Conservation (phyloP, 352 stramenopile species). For the Phytophthora quininea region DNA sequence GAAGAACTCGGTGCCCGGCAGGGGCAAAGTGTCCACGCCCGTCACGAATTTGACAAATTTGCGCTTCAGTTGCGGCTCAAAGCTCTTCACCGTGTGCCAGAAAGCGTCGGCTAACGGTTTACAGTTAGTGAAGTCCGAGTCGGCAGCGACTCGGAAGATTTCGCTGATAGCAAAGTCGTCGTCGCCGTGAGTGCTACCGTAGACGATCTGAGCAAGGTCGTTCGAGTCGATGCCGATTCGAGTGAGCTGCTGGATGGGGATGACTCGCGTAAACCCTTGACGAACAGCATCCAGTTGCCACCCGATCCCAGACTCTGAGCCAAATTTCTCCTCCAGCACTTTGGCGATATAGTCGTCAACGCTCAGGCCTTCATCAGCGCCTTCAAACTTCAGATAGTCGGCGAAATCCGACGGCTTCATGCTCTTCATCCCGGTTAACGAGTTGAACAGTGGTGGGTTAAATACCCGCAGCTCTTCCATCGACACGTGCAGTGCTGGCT, state of each 20-base stretch:
- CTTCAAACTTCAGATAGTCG: slow-evolving; percentile 66
- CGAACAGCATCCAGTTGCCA: slow-evolving; percentile 61
- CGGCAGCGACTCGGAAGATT: slow-evolving; percentile 60
- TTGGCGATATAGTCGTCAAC: slow-evolving; percentile 57
- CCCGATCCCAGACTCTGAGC: slow-evolving; percentile 37
- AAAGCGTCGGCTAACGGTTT: slow-evolving; percentile 46
- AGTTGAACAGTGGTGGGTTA: slow-evolving; percentile 48
- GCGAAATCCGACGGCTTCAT: slow-evolving; percentile 60
- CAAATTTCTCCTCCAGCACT: slow-evolving; percentile 58
- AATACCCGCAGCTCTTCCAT: slow-evolving; percentile 56
- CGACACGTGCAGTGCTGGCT: slow-evolving; percentile 34
- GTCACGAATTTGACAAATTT: slow-evolving; percentile 82
- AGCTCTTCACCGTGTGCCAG: slow-evolving; percentile 59
- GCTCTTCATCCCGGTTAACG: slow-evolving; percentile 50
- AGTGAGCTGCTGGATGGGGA: slow-evolving; percentile 30
- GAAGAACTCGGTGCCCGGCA: slow-evolving; percentile 76
- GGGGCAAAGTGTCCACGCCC: slow-evolving; percentile 64
- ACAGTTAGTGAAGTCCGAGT: slow-evolving; percentile 63
- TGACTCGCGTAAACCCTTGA: slow-evolving; percentile 51
- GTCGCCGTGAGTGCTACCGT: slow-evolving; percentile 16
- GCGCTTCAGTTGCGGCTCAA: slow-evolving; percentile 58
- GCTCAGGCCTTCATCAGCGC: slow-evolving; percentile 31
- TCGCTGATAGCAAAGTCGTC: slow-evolving; percentile 51
- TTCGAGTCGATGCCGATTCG: slow-evolving; percentile 23
- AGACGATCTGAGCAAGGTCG: slow-evolving; percentile 51